Conservation (phyloP, 768 basidiomycete species). For the Gelatoporia subvermispora region DNA sequence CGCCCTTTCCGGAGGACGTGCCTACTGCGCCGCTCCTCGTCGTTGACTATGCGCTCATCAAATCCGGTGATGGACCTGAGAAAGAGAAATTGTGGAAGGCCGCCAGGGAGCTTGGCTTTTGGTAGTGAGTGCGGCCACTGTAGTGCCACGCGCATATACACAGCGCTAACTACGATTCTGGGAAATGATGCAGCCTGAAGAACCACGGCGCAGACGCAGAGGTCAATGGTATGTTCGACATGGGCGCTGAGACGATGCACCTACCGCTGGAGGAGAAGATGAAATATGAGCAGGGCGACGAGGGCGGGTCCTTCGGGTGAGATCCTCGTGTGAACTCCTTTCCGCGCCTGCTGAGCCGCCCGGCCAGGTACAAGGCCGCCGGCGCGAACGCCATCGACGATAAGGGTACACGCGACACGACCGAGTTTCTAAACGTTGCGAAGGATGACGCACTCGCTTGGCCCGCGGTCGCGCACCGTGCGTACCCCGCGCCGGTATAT, state of each 20-base stretch:
- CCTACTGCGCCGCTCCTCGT: constrained; percentile 42
- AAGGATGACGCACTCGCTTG: constrained; percentile 30
- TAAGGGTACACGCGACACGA: constrained; percentile 23
- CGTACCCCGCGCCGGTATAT: constrained; percentile 21
- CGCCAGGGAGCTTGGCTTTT: constrained; percentile 47
- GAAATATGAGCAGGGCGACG: constrained; percentile 38
- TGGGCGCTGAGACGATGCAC: constrained; percentile 33
- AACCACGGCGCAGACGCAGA: constrained; percentile 35
- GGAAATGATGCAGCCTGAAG: constrained; percentile 29
- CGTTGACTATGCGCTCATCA: constrained; percentile 39
- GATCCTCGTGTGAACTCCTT: background rate
- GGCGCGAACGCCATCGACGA: constrained; percentile 28
- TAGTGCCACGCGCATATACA: background rate
- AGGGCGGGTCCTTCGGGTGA: constrained; percentile 32
- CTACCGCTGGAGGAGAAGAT: constrained; percentile 37
- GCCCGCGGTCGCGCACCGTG: constrained; percentile 20
- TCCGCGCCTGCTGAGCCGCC: background rate
- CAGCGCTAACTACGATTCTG: background rate
- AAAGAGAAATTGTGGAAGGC: constrained; percentile 43
- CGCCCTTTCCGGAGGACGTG: constrained; percentile 42
- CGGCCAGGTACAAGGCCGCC: constrained; percentile 22
- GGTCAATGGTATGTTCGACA: constrained; percentile 32
- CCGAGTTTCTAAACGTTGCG: constrained; percentile 29
- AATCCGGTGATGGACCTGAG: constrained; percentile 31
- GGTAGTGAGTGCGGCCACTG: constrained; percentile 34